Conservation (phyloP, 2,329 filamentous ascomycete genomes). For the Fusarium avenaceum region DNA sequence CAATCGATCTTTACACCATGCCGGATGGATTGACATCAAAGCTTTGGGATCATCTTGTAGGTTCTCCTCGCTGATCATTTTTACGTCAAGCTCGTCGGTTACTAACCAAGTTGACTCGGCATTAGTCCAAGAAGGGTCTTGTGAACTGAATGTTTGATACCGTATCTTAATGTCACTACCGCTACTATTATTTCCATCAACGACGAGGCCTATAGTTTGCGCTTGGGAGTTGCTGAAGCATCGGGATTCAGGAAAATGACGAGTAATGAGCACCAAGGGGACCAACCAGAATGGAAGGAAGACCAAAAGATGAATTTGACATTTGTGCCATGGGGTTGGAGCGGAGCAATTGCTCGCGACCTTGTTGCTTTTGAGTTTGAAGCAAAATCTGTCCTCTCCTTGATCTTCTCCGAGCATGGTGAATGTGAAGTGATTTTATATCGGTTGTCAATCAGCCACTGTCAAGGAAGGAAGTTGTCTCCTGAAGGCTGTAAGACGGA, state of each 20-base stretch:
- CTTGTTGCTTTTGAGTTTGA: slow-evolving; percentile 4
- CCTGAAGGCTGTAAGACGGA: slow-evolving; percentile 1
- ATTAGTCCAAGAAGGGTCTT: slow-evolving; percentile 59
- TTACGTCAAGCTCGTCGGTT: not conserved
- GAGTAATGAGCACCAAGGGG: slow-evolving; percentile 40
- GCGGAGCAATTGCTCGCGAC: slow-evolving; percentile 3
- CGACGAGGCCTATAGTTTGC: slow-evolving; percentile 40
- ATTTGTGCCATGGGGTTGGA: slow-evolving; percentile 13
- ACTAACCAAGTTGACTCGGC: slow-evolving; percentile 11
- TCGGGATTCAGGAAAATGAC: slow-evolving; percentile 43
- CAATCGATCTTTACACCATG: slow-evolving; percentile 97
- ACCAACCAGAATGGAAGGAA: slow-evolving; percentile 20
- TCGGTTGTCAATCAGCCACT: not conserved
- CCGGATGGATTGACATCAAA: slow-evolving; percentile 90
- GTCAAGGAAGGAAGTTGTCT: slow-evolving; percentile 19
- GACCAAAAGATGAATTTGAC: slow-evolving; percentile 31
- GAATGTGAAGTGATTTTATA: not conserved
- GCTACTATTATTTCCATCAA: slow-evolving; percentile 36
- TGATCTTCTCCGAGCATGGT: not conserved
- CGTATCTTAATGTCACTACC: slow-evolving; percentile 37
- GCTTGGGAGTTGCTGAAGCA: slow-evolving; percentile 35
- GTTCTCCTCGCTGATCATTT: slow-evolving; percentile 33
- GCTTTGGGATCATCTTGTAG: slow-evolving; percentile 88
- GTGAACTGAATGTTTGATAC: slow-evolving; percentile 50
- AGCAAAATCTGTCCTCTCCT: slow-evolving; percentile 13